phyloP scores from a whole-genome alignment of 352 stramenopile genomes.

The Pythium biforme region DNA sequence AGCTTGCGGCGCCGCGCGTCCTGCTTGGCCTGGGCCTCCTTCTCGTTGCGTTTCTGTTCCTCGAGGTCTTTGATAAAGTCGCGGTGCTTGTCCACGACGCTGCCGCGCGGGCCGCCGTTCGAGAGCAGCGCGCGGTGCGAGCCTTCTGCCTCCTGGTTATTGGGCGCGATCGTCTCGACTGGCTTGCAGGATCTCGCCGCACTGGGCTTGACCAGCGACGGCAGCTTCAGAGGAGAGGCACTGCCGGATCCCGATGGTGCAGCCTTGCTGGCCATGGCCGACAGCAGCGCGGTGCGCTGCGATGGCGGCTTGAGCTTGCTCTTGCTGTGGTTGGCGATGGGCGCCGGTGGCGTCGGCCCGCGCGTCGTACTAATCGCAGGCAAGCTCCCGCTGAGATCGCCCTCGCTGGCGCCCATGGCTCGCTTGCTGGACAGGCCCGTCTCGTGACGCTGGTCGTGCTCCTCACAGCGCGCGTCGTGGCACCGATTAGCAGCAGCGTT shows the following conservation, averaged over 20 bases:
- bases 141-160: slow-evolving; percentile 10
- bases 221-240: slow-evolving; percentile 22
- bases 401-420: not conserved
- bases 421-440: no score
- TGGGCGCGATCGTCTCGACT: not conserved
- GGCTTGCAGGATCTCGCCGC: not conserved
- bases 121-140: slow-evolving; percentile 1
- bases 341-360: slow-evolving; percentile 7
- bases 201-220: slow-evolving; percentile 19
- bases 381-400: not conserved
- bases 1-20: slow-evolving; percentile 55
- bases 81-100: slow-evolving; percentile 49
- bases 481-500: no score
- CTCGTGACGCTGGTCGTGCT: no score
- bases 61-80: slow-evolving; percentile 71
- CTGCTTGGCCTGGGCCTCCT: slow-evolving; percentile 42
- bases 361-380: slow-evolving; percentile 7
- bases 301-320: slow-evolving; percentile 29
- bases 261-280: not conserved
- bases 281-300: slow-evolving; percentile 13
- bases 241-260: not conserved
- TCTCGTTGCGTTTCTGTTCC: slow-evolving; percentile 70
- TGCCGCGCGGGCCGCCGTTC: slow-evolving; percentile 1
- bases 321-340: not conserved
- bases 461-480: no score